These are phyloP conservation scores for Suillus plorans DNA, from an alignment of 768 basidiomycete species.

Conservation along the genomic window DNA sequence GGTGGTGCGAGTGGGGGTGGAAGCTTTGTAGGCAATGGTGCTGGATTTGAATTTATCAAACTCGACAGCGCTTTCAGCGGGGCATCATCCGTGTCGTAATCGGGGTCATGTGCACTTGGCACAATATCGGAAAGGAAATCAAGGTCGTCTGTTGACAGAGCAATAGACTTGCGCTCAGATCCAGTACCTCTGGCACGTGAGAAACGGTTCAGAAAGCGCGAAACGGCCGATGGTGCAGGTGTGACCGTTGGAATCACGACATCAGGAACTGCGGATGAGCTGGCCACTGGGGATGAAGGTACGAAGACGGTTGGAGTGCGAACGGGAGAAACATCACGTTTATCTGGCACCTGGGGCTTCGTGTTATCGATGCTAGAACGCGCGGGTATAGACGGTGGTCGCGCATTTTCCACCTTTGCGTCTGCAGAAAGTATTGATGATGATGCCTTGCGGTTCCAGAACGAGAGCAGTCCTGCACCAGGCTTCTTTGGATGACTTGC, in stretches of 20 bases:
- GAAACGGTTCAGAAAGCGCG: slow-evolving; percentile 80
- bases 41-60: slow-evolving; percentile 40
- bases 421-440: slow-evolving; percentile 23
- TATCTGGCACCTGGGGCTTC: slow-evolving; percentile 13
- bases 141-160: slow-evolving; percentile 78
- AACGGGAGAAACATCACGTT: slow-evolving; percentile 18
- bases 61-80: slow-evolving; percentile 39
- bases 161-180: slow-evolving; percentile 51
- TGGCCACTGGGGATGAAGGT: slow-evolving; percentile 5
- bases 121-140: slow-evolving; percentile 75
- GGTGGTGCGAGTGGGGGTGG: slow-evolving; percentile 48
- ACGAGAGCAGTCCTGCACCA: slow-evolving; percentile 64
- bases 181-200: slow-evolving; percentile 44
- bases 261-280: slow-evolving; percentile 11
- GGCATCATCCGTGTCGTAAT: slow-evolving; percentile 31
- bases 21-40: slow-evolving; percentile 41
- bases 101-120: slow-evolving; percentile 50
- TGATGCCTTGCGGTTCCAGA: slow-evolving; percentile 55
- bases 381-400: slow-evolving; percentile 19
- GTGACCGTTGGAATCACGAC: slow-evolving; percentile 3
- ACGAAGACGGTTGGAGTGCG: slow-evolving; percentile 3
- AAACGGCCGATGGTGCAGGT: slow-evolving; percentile 66
- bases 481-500: slow-evolving; percentile 48
- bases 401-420: slow-evolving; percentile 17
- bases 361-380: slow-evolving; percentile 32